These are phyloP conservation scores for Scheffersomyces cryptocercus DNA, from an alignment of 1,139 yeast genomes.

Conservation along the genomic window DNA sequence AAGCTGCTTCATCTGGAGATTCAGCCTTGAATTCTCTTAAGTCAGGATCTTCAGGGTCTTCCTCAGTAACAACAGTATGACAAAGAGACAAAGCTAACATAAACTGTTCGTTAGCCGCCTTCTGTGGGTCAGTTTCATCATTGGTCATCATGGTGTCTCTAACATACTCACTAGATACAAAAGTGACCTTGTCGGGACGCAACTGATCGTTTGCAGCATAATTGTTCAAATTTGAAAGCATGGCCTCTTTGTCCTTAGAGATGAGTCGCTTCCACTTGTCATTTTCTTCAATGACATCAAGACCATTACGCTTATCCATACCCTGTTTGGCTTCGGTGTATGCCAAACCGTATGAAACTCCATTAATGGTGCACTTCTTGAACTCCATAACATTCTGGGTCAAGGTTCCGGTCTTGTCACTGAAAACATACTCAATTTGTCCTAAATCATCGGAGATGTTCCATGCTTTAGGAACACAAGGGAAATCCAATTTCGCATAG, in stretches of 20 bases:
- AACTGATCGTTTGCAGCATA: conserved; percentile 56
- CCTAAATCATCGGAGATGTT: conserved; percentile 96
- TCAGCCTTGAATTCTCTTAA: conserved; percentile 77
- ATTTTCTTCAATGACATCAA: conserved; percentile 71
- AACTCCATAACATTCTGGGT: conserved; percentile 98
- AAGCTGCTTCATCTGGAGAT: conserved; percentile 98
- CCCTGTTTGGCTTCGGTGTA: conserved; percentile 97
- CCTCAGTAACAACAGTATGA: conserved; percentile 87
- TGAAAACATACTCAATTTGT: conserved; percentile 91
- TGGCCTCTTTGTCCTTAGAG: conserved; percentile 58
- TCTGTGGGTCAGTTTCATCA: conserved; percentile 53
- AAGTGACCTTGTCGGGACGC: conserved; percentile 68
- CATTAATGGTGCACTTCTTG: conserved; percentile 87
- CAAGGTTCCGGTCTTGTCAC: conserved; percentile 95
- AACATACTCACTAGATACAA: conserved; percentile 66
- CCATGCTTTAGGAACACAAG: conserved; percentile 97
- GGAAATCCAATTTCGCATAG: conserved; percentile 81
- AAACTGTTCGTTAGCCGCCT: conserved; percentile 67
- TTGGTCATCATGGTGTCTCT: conserved; percentile 33
- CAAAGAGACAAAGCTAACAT: conserved; percentile 89
- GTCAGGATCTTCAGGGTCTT: conserved; percentile 55
- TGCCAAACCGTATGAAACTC: conserved; percentile 87
- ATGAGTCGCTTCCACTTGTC: conserved; percentile 65
- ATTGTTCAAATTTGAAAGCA: conserved; percentile 57
- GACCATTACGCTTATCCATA: conserved; percentile 81